These are phyloP conservation scores for Talaromyces sp. DNA, from an alignment of 2,329 filamentous ascomycete species.

Conservation along the genomic window DNA sequence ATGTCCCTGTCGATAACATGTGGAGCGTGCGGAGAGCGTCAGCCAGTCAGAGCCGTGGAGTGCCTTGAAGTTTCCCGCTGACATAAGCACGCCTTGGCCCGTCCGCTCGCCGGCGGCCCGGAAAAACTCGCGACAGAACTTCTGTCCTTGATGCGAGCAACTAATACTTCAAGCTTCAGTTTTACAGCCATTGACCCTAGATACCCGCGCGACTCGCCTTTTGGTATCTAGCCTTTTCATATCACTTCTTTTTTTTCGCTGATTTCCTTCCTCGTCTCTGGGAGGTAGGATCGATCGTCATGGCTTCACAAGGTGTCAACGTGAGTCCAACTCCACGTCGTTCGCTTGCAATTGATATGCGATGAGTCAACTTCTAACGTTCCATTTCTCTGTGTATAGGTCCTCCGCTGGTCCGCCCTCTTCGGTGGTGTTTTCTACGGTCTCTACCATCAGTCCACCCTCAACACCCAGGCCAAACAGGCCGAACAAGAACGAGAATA, in stretches of 20 bases:
- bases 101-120: constrained; percentile 31
- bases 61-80: constrained; percentile 26
- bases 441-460: constrained; percentile 83
- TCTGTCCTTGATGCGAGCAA: constrained; percentile 24
- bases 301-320: constrained; percentile 69
- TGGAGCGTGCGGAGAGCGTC: constrained; percentile 1
- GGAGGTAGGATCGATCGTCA: constrained; percentile 42
- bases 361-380: background rate
- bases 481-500: constrained; percentile 76
- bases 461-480: constrained; percentile 68
- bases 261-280: constrained; percentile 38
- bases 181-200: constrained; percentile 38
- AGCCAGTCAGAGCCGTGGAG: constrained; percentile 9
- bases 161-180: background rate
- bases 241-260: background rate
- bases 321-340: constrained; percentile 39
- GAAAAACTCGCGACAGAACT: constrained; percentile 45
- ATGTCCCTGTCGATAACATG: constrained; percentile 4
- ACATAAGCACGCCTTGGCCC: constrained; percentile 34
- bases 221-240: constrained; percentile 29
- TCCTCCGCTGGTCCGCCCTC: constrained; percentile 94
- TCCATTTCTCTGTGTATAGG: constrained; percentile 52
- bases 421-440: constrained; percentile 91
- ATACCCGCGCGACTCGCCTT: constrained; percentile 28
- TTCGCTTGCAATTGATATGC: background rate